Base-by-base conservation (phyloP, 345 rosid species). In the Gossypioides kirkii region DNA sequence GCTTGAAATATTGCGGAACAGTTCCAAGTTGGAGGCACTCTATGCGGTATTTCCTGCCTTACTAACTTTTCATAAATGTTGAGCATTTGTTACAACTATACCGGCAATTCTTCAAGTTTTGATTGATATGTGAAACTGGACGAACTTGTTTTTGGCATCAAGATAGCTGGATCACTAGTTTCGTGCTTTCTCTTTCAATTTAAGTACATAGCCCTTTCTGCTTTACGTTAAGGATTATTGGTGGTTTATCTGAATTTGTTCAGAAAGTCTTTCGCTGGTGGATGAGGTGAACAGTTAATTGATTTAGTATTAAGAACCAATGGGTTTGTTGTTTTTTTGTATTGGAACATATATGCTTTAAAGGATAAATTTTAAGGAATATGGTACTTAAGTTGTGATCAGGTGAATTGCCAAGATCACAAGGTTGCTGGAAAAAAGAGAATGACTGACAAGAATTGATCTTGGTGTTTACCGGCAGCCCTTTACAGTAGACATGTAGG, bases 21-120 rank as follows among this genome's bases (percentile, higher is more conserved):
- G 93, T 81, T 96, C 99, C 14, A 96, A 96, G 91, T 70, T 96
- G 84, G 99, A 96, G 87, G 92, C 93, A 2, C 85, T 96, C 5
- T 96, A 96, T 84, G 97, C 99, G 93, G 99, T 93, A 89, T 73
- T 79, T 83, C 62, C 75, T 71, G 1, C 20, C 49, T 69, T 59
- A 59, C 3, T 28, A 18, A n/a, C 45, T 61, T 47, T 47, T 28
- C 14, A 72, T 36, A 1, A 17, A 17, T 26, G 22, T 50, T 28
- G 16, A 26, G 60, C 10, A 69, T 50, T 69, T 50, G 16, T 69
- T 69, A 17, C 16, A 47, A 6, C 7, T 18, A n/a, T 69, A 6
- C 28, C 2, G 10, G 3, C 3, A 26, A 23, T 3, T 61, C 38
- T 67, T 67, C 56, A 67, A 47, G 7, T 16, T 47, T 49, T 47